These are phyloP conservation scores for Asparagopsis taxiformis DNA, from an alignment of 31 red algal species.

Conservation along the genomic window DNA sequence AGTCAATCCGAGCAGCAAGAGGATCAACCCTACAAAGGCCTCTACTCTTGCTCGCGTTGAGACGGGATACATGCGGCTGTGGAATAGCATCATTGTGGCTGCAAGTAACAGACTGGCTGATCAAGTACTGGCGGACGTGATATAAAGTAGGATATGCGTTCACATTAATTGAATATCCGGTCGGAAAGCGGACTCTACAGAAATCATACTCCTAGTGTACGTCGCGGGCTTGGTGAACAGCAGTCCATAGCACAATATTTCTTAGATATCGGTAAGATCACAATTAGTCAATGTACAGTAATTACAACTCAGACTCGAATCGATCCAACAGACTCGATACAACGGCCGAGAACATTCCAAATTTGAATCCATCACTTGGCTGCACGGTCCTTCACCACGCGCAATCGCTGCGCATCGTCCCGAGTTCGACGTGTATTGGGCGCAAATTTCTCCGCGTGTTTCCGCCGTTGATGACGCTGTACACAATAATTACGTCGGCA, in stretches of 20 bases:
- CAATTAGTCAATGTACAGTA: no score
- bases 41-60: slow-evolving; percentile 36
- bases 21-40: slow-evolving; percentile 44
- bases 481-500: neutral
- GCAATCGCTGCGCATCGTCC: slow-evolving; percentile 24
- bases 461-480: slow-evolving; percentile 69
- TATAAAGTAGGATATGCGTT: no score
- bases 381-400: slow-evolving; percentile 12
- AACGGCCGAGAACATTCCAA: neutral
- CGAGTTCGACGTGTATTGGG: slow-evolving; percentile 24
- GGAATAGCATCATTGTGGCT: neutral
- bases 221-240: no score
- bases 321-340: no score
- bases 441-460: slow-evolving; percentile 52
- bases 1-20: slow-evolving; percentile 38
- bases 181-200: no score
- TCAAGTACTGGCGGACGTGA: no score
- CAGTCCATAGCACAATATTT: no score
- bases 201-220: no score
- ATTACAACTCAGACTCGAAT: no score
- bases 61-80: slow-evolving; percentile 1
- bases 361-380: neutral
- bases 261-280: no score
- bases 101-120: no score
- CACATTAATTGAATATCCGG: no score